Evolutionary conservation across 2,329 filamentous ascomycete species (phyloP).

Genomic region (Cylindrodendrum hubeiense): DNA sequence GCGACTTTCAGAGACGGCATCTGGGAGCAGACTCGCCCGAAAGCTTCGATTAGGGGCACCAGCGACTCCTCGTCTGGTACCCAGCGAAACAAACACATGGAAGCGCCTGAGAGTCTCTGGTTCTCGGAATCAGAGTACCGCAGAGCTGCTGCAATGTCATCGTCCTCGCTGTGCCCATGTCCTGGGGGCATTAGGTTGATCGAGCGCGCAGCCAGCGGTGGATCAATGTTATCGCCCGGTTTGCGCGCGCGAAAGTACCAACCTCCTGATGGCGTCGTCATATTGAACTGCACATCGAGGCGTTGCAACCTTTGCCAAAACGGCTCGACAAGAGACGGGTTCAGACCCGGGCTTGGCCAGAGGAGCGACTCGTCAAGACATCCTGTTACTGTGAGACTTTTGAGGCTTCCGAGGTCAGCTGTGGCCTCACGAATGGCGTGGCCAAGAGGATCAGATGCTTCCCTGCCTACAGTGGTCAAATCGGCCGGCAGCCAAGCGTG

Average conservation of each 20-base stretch:
- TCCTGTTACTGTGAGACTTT: conserved; percentile 26
- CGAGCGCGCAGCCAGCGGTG: conserved; percentile 14
- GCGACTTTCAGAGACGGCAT: conserved; percentile 29
- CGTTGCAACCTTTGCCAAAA: conserved; percentile 32
- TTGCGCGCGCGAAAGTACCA: conserved; percentile 33
- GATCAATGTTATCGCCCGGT: conserved; percentile 24
- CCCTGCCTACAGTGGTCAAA: conserved; percentile 14
- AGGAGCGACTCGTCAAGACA: conserved; percentile 30
- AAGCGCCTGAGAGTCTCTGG: conserved; percentile 26
- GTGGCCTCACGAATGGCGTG: conserved; percentile 27
- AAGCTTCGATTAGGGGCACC: conserved; percentile 29
- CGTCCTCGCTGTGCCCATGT: conserved; percentile 28
- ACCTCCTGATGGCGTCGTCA: conserved; percentile 32
- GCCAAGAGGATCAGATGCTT: conserved; percentile 23
- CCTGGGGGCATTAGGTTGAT: conserved; percentile 27
- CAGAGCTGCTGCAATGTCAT: conserved; percentile 23
- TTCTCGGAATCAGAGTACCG: conserved; percentile 31
- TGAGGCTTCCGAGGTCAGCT: conserved; percentile 17
- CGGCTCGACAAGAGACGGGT: conserved; percentile 16
- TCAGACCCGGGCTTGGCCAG: conserved; percentile 22
- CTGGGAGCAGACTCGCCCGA: conserved; percentile 30
- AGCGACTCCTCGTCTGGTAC: conserved; percentile 29
- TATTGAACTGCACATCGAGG: conserved; percentile 30
- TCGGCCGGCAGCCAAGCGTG: conserved; percentile 31
- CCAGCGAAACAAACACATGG: conserved; percentile 34